Base-by-base conservation (phyloP, 2,329 filamentous ascomycete genomes). In the Fusarium sp. region DNA sequence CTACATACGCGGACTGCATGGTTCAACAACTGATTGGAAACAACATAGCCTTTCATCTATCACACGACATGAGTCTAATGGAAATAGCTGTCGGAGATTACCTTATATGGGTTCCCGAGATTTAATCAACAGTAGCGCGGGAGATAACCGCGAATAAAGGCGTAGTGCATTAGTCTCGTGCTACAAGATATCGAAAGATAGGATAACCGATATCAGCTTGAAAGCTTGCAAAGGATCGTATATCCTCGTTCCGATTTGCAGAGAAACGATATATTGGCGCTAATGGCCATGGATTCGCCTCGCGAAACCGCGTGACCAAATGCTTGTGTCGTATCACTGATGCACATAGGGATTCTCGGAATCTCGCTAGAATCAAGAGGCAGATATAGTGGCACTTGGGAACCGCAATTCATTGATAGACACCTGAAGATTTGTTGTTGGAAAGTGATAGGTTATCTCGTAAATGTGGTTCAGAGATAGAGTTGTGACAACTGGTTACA, bases 151-250 rank as follows among this genome's bases (percentile, higher is more conserved):
- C 32, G 30, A 60, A 62, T 41, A 49, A 23, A 56, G 56, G 42
- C 48, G 37, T 17, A 26, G 38, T 61, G 62, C 62, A 61, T 67
- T 61, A 61, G 63, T 56, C 32, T 37, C 30, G 35, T 60, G 27
- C n/a, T 46, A 32, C 45, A 23, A 60, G 15, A 41, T 37, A 40
- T 54, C 12, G 30, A 55, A 42, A 67, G 63, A 55, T 55, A 40
- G 27, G 49, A 40, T 4, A 26, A 5, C 40, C 15, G 33, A 45
- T 33, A 33, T 46, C 17, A 53, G 26, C 26, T 45, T 40, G 7
- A 26, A 12, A 32, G 10, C 4, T 4, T 8, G 50, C 49, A 38
- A 42, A 10, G 9, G 12, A n/a, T 15, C 4, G 20, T n/a, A 3
- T 6, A 20, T 14, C 27, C 4, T 33, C 1, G 7, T 41, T 60